Base-by-base conservation (phyloP, 306 rosid genomes). In the Crotalaria pallida region DNA sequence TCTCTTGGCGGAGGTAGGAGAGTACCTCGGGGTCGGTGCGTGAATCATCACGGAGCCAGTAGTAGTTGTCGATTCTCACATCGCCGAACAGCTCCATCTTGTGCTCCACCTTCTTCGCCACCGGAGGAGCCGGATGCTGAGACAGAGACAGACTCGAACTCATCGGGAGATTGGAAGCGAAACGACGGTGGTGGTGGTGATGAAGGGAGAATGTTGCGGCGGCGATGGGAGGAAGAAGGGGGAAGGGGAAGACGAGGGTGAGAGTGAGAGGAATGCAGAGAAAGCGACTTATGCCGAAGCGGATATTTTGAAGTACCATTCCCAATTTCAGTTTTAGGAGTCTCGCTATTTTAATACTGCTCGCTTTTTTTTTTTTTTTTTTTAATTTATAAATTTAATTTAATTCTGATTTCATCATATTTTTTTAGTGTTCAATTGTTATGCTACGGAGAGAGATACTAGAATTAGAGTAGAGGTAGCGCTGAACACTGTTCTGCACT, bases 31-130 rank as follows among this genome's bases (percentile, higher is more conserved):
- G 82, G 63, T 85, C 51, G 65, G 84, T 73, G 67, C 98, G 94
- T 26, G 96, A 81, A 75, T 94, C 98, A 29, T 94, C 92, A 4
- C 97, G 92, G 29, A 90, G 93, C 97, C 98, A 90, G 23, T 87
- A 90, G 83, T 90, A 90, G 71, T 87, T 81, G 60, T 90, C 98
- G 61, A 87, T 77, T 50, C 98, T 85, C 4, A 78, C 89, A 44
- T 94, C 96, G 18, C 90, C 86, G 70, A 94, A 90, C 80, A 85
- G 2, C 83, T 90, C 92, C 97, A 90, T 85, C 1, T 1, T 34
- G 40, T 85, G 94, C 58, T 84, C 85, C 60, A 87, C 86, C 83
- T 93, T 93, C 81, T 88, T 90, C 18, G 92, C 96, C 80, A 73
- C 76, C 52, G 97, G 97, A 65, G 96, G 84, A 47, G 62, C 19